A percentile compares a stretch with the other conserved stretches of the same genome.
Conservation (phyloP, 352 stramenopile genomes). For the Achlya hypogyna region DNA sequence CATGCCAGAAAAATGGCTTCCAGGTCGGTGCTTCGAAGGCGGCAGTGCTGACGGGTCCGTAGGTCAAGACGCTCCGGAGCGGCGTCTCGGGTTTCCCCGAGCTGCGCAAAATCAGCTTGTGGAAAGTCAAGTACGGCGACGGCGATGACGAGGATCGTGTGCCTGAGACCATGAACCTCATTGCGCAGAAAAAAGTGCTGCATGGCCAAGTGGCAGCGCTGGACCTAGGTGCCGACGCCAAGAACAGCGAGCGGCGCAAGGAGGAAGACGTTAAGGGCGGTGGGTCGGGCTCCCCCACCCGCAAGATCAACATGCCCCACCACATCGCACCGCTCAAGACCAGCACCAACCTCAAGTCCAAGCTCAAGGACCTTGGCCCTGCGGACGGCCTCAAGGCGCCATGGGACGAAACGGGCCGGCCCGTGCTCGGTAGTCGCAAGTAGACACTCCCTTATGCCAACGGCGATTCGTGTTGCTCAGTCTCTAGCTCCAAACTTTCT, state of each 20-base stretch:
- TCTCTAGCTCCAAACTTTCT: no score
- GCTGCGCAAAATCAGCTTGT: conserved; percentile 62
- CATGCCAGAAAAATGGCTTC: conserved; percentile 72
- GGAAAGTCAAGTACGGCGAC: conserved; percentile 63
- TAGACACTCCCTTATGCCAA: conserved; percentile 16
- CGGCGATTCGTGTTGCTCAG: conserved; percentile 19
- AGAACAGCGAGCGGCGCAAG: conserved; percentile 42
- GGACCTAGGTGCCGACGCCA: conserved; percentile 35
- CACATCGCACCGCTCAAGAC: conserved; percentile 69
- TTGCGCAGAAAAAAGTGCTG: conserved; percentile 13
- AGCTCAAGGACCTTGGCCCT: conserved; percentile 46
- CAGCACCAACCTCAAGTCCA: conserved; percentile 28
- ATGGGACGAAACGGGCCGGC: conserved; percentile 64
- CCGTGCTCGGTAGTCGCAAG: conserved; percentile 51
- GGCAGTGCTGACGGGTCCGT: neutral
- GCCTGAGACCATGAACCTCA: conserved; percentile 13
- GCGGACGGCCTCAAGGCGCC: conserved; percentile 43
- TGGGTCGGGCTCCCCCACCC: conserved; percentile 23
- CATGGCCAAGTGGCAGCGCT: neutral
- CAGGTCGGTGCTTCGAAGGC: conserved; percentile 33
- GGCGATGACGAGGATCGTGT: conserved; percentile 30
- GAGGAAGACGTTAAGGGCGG: conserved; percentile 51
- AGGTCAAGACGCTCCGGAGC: conserved; percentile 50
- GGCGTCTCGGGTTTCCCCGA: conserved; percentile 54
- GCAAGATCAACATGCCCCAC: conserved; percentile 66